Base-by-base conservation (phyloP, 768 basidiomycete genomes). In the Suillus occidentalis region DNA sequence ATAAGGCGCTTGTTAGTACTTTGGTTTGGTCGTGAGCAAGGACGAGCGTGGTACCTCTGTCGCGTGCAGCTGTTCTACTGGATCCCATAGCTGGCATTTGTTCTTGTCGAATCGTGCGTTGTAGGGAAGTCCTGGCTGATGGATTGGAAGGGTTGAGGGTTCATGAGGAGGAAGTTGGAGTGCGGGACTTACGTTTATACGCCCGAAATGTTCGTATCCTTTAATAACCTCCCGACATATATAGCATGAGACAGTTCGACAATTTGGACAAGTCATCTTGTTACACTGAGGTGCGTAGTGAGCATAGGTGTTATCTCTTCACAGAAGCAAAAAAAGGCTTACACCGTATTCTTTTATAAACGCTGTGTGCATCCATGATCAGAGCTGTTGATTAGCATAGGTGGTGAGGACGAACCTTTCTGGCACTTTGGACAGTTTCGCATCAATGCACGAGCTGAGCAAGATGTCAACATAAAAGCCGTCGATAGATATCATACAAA, bases 381-480 rank as follows among this genome's bases (percentile, higher is more conserved):
- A 63, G 60, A 25, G 49, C 56, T 22, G 4, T 50, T 9, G 40
- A 63, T 56, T 45, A 53, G 2, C 12, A 40, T 10, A 5, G 42
- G n/a, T 40, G 34, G 34, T 36, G 4, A 45, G 18, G 50, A 76
- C 77, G 22, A 66, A 91, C 93, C 83, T 83, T 94, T 92, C 61
- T 85, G 74, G 76, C 92, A 97, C 64, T 88, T 90, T 0, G 95
- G 95, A 76, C 95, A 97, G 67, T 88, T 90, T 43, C 95, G 85
- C 87, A 94, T 91, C 14, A 96, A 79, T 4, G 95, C 95, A 52
- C 83, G 82, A 40, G 92, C 91, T 92, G 62, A 65, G 28, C 28
- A 55, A 37, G 65, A 9, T 5, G 55, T 68, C 42, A 63, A 34
- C 18, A 34, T 50, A 18, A 28, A 28, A 22, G 8, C 5, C 14